phyloP scores from a whole-genome alignment of 352 stramenopile species.

The Elongisporangium anandrum region DNA sequence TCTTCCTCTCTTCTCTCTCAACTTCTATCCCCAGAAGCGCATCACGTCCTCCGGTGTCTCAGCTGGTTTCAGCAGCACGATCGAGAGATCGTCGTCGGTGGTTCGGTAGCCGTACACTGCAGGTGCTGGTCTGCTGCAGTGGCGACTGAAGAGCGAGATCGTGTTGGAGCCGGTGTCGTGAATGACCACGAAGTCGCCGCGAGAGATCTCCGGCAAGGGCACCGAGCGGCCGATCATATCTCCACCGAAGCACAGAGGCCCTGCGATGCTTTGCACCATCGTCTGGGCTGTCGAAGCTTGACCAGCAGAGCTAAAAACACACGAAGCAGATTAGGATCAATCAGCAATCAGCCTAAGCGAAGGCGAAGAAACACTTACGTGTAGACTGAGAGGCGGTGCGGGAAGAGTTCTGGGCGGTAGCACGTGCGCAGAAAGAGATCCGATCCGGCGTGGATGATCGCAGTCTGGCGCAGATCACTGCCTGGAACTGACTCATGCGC shows the following conservation, averaged over 20 bases:
- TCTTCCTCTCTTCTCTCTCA: not conserved
- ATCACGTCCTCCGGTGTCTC: slow-evolving; percentile 75
- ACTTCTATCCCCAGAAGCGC: slow-evolving; percentile 62
- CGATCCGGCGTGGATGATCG: slow-evolving; percentile 87
- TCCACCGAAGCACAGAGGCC: slow-evolving; percentile 90
- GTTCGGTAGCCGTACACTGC: slow-evolving; percentile 78
- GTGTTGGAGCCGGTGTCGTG: slow-evolving; percentile 88
- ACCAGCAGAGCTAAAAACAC: slow-evolving; percentile 30
- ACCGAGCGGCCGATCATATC: slow-evolving; percentile 79
- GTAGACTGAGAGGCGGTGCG: slow-evolving; percentile 81
- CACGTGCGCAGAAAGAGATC: slow-evolving; percentile 88
- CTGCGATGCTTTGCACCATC: slow-evolving; percentile 77
- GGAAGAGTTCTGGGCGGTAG: slow-evolving; percentile 78
- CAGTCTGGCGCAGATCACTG: slow-evolving; percentile 46
- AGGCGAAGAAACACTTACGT: slow-evolving; percentile 34
- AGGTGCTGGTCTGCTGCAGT: slow-evolving; percentile 81
- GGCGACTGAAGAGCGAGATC: slow-evolving; percentile 82
- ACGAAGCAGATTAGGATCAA: slow-evolving; percentile 3
- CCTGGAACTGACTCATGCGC: slow-evolving; percentile 28
- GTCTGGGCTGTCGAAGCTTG: slow-evolving; percentile 34
- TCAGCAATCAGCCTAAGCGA: not conserved
- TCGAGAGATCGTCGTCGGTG: slow-evolving; percentile 36
- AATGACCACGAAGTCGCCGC: slow-evolving; percentile 82
- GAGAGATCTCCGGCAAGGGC: slow-evolving; percentile 50
- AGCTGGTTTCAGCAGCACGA: slow-evolving; percentile 70